phyloP scores from a whole-genome alignment of 2,329 filamentous ascomycete genomes.

The Dothistroma septosporum region DNA sequence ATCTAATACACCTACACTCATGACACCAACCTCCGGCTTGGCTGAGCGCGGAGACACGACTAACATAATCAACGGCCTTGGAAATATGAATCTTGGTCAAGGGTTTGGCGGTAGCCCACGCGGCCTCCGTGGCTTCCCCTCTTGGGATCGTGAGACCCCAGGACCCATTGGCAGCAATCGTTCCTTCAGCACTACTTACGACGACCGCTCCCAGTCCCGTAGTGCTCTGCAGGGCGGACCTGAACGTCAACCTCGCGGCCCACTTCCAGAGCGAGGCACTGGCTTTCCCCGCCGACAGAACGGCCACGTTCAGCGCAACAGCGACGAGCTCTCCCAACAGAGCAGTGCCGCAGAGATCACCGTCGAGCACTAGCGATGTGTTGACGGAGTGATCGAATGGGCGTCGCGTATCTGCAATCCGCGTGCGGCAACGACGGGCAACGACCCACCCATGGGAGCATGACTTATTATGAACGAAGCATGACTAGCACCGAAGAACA shows the following conservation, averaged over 20 bases:
- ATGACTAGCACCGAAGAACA: slow-evolving; percentile 15
- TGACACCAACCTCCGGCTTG: slow-evolving; percentile 51
- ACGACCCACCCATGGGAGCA: slow-evolving; percentile 13
- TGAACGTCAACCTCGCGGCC: slow-evolving; percentile 59
- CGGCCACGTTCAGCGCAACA: slow-evolving; percentile 58
- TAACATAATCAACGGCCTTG: slow-evolving; percentile 60
- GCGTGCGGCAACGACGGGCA: background rate
- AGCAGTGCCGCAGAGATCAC: slow-evolving; percentile 58
- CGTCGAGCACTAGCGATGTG: slow-evolving; percentile 51
- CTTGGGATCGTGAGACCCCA: slow-evolving; percentile 55
- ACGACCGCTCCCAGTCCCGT: slow-evolving; percentile 52
- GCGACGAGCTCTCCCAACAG: slow-evolving; percentile 59
- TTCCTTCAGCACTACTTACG: slow-evolving; percentile 56
- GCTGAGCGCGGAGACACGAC: slow-evolving; percentile 29
- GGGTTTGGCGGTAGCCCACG: slow-evolving; percentile 54
- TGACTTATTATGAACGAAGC: slow-evolving; percentile 19
- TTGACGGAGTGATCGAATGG: background rate
- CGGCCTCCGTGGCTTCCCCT: slow-evolving; percentile 57
- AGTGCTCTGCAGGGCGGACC: slow-evolving; percentile 42
- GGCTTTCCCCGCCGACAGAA: slow-evolving; percentile 57
- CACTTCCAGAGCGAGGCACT: slow-evolving; percentile 56
- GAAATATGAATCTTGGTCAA: slow-evolving; percentile 56
- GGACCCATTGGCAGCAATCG: slow-evolving; percentile 63
- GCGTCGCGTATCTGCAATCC: background rate
- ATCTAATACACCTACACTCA: slow-evolving; percentile 61